Percentiles rank a stretch among this genome's conserved stretches.
Conservation (phyloP, 371 early-diverging fungal species). For the Dentiscutata heterogama region DNA sequence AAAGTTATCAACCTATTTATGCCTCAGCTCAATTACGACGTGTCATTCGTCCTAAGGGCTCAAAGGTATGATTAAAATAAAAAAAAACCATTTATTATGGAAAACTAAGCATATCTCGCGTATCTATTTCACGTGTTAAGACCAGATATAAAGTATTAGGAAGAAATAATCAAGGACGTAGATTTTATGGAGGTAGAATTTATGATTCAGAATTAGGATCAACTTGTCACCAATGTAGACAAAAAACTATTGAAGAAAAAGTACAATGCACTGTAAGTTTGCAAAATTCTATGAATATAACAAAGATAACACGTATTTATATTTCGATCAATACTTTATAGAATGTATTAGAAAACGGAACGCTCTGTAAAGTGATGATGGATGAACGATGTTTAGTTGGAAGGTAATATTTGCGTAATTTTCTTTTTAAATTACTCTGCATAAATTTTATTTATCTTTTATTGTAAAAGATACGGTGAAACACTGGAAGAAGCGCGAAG, state of each 20-base stretch:
- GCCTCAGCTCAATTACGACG: no score
- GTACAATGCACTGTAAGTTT: constrained; percentile 55
- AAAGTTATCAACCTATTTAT: neutral
- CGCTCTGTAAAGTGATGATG: constrained; percentile 52
- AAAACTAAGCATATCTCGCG: neutral
- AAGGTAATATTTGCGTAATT: constrained; percentile 43
- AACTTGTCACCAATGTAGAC: constrained; percentile 64
- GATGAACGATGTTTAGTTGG: constrained; percentile 57
- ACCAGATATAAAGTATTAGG: neutral
- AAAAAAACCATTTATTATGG: neutral
- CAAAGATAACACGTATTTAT: neutral
- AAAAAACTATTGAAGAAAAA: constrained; percentile 61
- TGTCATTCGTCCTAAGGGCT: no score
- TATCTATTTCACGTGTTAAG: neutral
- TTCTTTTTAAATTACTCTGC: neutral
- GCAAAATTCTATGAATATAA: neutral
- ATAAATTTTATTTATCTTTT: neutral
- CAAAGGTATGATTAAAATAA: no score
- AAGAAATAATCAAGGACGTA: constrained; percentile 48
- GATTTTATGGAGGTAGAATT: constrained; percentile 55
- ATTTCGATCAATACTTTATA: neutral
- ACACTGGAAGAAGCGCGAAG: constrained; percentile 40
- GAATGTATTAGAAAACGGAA: constrained; percentile 31
- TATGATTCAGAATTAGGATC: constrained; percentile 57
- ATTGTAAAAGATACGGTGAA: constrained; percentile 44